Conservation (phyloP, 495 filamentous ascomycete genomes). For the Penicillium cosmopolitanum region DNA sequence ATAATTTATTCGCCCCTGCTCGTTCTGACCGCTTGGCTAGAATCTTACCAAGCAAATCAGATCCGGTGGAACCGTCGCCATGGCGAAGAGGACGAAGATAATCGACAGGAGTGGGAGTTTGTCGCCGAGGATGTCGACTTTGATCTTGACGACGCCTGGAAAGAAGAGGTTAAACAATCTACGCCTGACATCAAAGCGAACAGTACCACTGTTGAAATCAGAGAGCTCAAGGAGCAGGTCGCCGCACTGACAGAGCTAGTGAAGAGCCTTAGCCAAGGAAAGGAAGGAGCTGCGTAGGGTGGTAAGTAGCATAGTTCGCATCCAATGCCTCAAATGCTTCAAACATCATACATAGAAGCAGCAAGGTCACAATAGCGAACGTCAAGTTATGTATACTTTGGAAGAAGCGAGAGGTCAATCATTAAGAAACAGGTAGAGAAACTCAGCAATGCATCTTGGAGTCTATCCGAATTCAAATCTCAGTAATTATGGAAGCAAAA, state of each 20-base stretch:
- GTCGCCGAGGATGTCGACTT: conserved; percentile 72
- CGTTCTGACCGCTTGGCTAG: conserved; percentile 74
- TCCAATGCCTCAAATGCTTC: no score
- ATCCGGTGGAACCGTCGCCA: conserved; percentile 73
- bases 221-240: conserved; percentile 70
- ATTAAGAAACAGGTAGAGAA: no score
- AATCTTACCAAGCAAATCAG: conserved; percentile 66
- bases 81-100: conserved; percentile 90
- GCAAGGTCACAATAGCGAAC: no score
- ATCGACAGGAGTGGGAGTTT: conserved; percentile 91
- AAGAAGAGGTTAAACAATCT: conserved; percentile 68
- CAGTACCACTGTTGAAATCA: conserved; percentile 66
- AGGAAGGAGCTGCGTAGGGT: not conserved
- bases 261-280: conserved; percentile 42
- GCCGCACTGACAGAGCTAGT: conserved; percentile 66
- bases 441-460: no score
- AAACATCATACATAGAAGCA: no score
- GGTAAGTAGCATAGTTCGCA: not conserved
- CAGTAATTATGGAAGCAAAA: no score
- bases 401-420: no score
- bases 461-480: no score
- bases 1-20: conserved; percentile 85
- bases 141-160: conserved; percentile 81
- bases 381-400: no score
- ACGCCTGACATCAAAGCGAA: conserved; percentile 80